Evolutionary conservation across 805 yeast species (phyloP).

Genomic region (Nakazawaea ambrosiae): DNA sequence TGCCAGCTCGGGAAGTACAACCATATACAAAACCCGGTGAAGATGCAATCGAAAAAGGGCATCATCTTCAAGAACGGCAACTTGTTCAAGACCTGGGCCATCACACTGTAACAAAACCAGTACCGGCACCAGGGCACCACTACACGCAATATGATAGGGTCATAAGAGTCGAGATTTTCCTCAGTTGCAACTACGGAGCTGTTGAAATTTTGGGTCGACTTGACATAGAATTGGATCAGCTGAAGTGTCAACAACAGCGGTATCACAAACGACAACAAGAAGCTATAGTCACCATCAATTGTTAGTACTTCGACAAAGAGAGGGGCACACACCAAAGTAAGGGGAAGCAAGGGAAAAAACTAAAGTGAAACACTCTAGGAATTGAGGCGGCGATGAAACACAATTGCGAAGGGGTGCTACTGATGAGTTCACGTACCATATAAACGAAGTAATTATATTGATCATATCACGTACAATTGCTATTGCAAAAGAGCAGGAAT

Average conservation of each 20-base stretch:
- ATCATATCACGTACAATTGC: too few relatives aligned
- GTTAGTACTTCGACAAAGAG: not conserved
- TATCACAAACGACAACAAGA: not conserved
- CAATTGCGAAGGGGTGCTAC: too few relatives aligned
- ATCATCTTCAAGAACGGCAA: not conserved
- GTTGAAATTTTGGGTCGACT: not conserved
- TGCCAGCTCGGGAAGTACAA: slow-evolving; percentile 6
- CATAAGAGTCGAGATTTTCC: too few relatives aligned
- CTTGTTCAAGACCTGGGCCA: not conserved
- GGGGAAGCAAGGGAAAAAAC: not conserved
- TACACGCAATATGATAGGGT: not conserved
- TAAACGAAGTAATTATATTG: too few relatives aligned
- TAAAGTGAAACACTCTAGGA: not conserved
- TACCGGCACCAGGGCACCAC: slow-evolving; percentile 9
- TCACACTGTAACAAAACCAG: slow-evolving; percentile 4
- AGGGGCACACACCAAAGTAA: not conserved
- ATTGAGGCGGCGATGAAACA: too few relatives aligned
- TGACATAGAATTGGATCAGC: slow-evolving; percentile 2
- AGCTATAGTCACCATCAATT: not conserved
- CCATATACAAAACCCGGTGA: slow-evolving; percentile 2
- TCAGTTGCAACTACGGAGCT: too few relatives aligned
- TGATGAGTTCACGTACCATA: too few relatives aligned
- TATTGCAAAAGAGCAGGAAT: too few relatives aligned
- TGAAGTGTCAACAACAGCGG: slow-evolving; percentile 6
- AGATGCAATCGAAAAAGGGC: not conserved